Percentiles rank a stretch among this genome's conserved stretches.
These are phyloP conservation scores for Polytrichum commune DNA, from an alignment of 225 moss, liverwort and hornwort genomes.

Conservation along the genomic window DNA sequence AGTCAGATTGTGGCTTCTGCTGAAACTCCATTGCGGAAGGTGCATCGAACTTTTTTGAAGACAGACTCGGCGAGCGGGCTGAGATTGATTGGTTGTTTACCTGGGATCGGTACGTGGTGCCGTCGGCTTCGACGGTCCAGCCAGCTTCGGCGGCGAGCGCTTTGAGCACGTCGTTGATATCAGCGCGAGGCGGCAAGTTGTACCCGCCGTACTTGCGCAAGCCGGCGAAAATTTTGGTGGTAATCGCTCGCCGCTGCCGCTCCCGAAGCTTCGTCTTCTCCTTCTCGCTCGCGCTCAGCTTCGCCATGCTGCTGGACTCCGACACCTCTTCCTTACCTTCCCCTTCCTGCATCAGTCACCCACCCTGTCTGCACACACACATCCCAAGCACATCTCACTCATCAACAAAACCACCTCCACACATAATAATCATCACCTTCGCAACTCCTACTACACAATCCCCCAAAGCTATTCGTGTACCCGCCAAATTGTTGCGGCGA, in stretches of 20 bases:
- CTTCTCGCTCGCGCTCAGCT: slow-evolving; percentile 71
- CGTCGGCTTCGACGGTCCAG: slow-evolving; percentile 70
- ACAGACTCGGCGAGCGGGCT: background rate
- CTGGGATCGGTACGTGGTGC: slow-evolving; percentile 59
- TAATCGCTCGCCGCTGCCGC: slow-evolving; percentile 65
- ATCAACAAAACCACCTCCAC: too few species aligned
- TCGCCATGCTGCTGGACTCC: slow-evolving; percentile 41
- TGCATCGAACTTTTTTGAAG: too few species aligned
- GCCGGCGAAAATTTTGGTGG: slow-evolving; percentile 69
- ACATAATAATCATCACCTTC: too few species aligned
- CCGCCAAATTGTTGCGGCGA: too few species aligned
- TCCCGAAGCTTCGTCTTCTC: slow-evolving; percentile 72
- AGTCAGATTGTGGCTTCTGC: too few species aligned
- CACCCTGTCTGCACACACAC: slow-evolving; percentile 1
- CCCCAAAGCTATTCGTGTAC: too few species aligned
- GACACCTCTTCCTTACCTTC: slow-evolving; percentile 9
- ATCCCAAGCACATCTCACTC: background rate
- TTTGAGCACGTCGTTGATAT: slow-evolving; percentile 68
- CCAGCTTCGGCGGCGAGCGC: slow-evolving; percentile 65
- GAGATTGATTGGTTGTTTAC: slow-evolving; percentile 15
- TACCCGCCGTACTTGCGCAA: slow-evolving; percentile 68
- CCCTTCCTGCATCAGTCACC: slow-evolving; percentile 10
- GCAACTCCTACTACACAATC: too few species aligned
- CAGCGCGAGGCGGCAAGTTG: slow-evolving; percentile 67
- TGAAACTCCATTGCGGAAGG: too few species aligned